Evolutionary conservation across 139 green algal genomes (phyloP).

Genomic region (Asterochloris erici): DNA sequence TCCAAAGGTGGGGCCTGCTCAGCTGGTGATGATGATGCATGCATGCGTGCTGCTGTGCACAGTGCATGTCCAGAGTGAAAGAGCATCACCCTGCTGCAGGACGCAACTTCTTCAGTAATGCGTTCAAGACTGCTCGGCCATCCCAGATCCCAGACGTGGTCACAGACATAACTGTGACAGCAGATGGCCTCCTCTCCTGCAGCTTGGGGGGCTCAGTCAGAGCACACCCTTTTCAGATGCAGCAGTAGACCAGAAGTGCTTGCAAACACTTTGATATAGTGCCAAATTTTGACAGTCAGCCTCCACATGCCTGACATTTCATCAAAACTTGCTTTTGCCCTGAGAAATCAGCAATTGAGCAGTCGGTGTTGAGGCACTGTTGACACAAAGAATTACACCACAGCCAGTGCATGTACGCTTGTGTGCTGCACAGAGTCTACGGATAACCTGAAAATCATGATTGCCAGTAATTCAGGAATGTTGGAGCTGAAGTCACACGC

Average conservation of each 20-base stretch:
- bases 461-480: too few species aligned
- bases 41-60: neutral
- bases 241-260: neutral
- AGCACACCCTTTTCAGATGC: slow-evolving; percentile 38
- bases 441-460: too few species aligned
- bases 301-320: too few species aligned
- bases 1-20: neutral
- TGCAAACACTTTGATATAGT: neutral
- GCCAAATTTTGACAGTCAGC: too few species aligned
- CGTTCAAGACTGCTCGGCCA: slow-evolving; percentile 32
- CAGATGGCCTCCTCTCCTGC: slow-evolving; percentile 55
- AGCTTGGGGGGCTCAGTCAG: slow-evolving; percentile 55
- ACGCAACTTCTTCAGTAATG: slow-evolving; percentile 21
- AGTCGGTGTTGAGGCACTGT: too few species aligned
- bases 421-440: too few species aligned
- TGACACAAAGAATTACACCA: too few species aligned
- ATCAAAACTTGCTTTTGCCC: too few species aligned
- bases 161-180: slow-evolving; percentile 34
- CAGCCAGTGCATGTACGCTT: too few species aligned
- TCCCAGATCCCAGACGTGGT: slow-evolving; percentile 21
- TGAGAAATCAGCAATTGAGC: too few species aligned
- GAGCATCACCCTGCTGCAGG: slow-evolving; percentile 20
- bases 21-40: slow-evolving; percentile 21
- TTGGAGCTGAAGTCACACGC: too few species aligned
- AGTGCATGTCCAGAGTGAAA: neutral